These are phyloP conservation scores for Fusarium circinatum DNA, from an alignment of 2,329 filamentous ascomycete species.

Conservation along the genomic window DNA sequence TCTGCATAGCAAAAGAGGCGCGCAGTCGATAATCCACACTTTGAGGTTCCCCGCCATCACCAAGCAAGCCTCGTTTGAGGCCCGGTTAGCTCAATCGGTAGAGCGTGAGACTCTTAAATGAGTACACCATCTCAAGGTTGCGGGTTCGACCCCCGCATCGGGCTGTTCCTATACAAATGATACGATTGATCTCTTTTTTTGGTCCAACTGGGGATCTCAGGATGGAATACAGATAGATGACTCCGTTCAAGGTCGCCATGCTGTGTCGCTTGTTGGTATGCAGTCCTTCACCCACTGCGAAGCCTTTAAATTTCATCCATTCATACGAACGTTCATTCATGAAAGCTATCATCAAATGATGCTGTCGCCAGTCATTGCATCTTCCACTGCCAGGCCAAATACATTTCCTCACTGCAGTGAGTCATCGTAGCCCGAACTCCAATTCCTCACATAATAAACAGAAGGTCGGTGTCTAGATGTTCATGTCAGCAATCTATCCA, in stretches of 20 bases:
- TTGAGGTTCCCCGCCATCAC: too few species aligned
- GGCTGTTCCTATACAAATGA: slow-evolving; percentile 51
- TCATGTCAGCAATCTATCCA: slow-evolving; percentile 14
- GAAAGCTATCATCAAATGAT: neutral
- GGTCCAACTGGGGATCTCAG: neutral
- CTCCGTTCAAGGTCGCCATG: neutral
- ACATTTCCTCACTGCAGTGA: slow-evolving; percentile 36
- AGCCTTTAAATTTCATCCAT: neutral
- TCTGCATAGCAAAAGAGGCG: too few species aligned
- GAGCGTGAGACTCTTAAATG: slow-evolving; percentile 73
- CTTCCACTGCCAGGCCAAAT: neutral
- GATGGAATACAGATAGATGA: too few species aligned
- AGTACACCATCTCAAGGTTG: slow-evolving; percentile 61
- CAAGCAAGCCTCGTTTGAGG: slow-evolving; percentile 28
- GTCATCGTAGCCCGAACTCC: slow-evolving; percentile 62
- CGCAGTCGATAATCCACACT: too few species aligned
- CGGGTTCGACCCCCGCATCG: slow-evolving; percentile 61
- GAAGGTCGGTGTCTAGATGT: slow-evolving; percentile 68
- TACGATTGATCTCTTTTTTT: slow-evolving; percentile 13
- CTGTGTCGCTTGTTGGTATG: neutral
- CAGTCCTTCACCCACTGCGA: neutral
- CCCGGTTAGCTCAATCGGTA: slow-evolving; percentile 60
- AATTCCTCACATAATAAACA: slow-evolving; percentile 70
- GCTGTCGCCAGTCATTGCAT: neutral
- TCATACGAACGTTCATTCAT: slow-evolving; percentile 1